These are phyloP conservation scores for Sporothrix luriei DNA, from an alignment of 2,329 filamentous ascomycete species.

Conservation along the genomic window DNA sequence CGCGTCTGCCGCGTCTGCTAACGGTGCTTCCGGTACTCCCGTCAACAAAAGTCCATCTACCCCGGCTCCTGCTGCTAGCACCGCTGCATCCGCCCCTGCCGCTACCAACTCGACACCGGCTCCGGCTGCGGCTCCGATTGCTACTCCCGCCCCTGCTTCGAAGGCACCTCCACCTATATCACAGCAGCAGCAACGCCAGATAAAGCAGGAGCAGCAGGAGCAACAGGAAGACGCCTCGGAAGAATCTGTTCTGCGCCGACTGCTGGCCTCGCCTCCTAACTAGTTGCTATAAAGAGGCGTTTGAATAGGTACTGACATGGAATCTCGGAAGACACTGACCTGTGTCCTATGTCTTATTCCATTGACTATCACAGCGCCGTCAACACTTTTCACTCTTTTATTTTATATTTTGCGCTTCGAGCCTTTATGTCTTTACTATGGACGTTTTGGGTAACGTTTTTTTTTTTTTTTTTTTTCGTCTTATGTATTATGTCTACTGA, in stretches of 20 bases:
- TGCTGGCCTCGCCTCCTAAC: conserved; percentile 14
- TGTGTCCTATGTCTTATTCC: too few relatives aligned
- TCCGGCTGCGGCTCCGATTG: background rate
- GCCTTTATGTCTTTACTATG: background rate
- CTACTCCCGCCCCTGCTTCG: background rate
- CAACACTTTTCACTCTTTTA: background rate
- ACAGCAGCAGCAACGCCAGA: background rate
- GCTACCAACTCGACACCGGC: background rate
- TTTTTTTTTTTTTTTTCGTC: background rate
- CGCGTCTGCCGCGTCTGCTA: background rate
- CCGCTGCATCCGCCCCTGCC: background rate
- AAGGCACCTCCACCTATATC: conserved; percentile 5
- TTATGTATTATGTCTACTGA: conserved; percentile 26
- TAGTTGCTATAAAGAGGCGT: background rate
- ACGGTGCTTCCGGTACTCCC: background rate
- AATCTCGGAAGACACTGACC: too few relatives aligned
- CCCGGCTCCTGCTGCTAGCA: background rate
- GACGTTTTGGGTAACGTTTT: background rate
- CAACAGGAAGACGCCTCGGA: conserved; percentile 29
- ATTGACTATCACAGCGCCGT: too few relatives aligned
- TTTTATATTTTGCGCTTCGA: background rate
- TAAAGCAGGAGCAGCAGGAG: conserved; percentile 15
- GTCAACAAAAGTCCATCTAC: background rate
- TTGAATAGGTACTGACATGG: too few relatives aligned
- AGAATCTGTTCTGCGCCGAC: conserved; percentile 26